These are phyloP conservation scores for Hericium rajendrae DNA, from an alignment of 768 basidiomycete species.

Conservation along the genomic window DNA sequence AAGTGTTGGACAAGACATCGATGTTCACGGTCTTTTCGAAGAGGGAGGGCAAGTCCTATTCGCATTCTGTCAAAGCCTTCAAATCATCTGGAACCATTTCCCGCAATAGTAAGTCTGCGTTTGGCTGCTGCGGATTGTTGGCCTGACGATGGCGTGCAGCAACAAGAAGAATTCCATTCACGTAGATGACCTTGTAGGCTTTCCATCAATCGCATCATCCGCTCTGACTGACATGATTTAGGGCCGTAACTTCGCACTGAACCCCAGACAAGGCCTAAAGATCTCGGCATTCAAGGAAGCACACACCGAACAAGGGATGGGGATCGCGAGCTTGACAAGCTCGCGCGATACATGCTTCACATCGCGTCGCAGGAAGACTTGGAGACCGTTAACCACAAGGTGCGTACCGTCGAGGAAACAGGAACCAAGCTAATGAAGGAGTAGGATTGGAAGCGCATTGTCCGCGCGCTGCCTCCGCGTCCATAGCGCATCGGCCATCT, in stretches of 20 bases:
- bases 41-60: conserved; percentile 63
- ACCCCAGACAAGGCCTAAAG: conserved; percentile 76
- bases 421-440: neutral
- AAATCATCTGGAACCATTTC: conserved; percentile 84
- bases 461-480: conserved; percentile 16
- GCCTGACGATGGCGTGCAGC: conserved; percentile 23
- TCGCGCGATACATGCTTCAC: conserved; percentile 56
- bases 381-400: conserved; percentile 56
- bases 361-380: conserved; percentile 56
- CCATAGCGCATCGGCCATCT: neutral
- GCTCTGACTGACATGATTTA: conserved; percentile 1
- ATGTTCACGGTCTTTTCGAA: conserved; percentile 86
- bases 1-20: conserved; percentile 75
- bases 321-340: conserved; percentile 60
- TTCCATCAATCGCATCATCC: neutral
- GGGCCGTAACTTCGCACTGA: conserved; percentile 75
- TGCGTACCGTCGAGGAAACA: conserved; percentile 16
- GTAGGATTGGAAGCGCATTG: conserved; percentile 27
- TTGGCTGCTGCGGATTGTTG: conserved; percentile 1
- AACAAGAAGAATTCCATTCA: conserved; percentile 72
- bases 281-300: conserved; percentile 77
- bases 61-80: conserved; percentile 76
- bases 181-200: conserved; percentile 69
- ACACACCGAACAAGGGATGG: conserved; percentile 50
- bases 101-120: conserved; percentile 55